Base-by-base conservation (phyloP, 768 basidiomycete genomes). In the Tulasnella sp. region DNA sequence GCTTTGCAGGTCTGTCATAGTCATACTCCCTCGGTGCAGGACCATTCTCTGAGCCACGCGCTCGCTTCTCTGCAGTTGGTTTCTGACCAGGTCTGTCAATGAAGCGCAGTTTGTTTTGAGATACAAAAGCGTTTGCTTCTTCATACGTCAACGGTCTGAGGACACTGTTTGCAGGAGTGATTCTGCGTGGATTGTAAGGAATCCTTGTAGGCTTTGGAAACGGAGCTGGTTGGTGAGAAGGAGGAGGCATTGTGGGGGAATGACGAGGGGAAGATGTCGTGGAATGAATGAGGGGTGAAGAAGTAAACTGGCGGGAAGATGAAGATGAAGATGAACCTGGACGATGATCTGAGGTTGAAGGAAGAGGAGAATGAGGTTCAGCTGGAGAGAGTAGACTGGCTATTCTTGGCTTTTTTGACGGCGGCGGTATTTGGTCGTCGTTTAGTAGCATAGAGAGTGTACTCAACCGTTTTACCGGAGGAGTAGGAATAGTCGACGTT, bases 141-240 rank as follows among this genome's bases (percentile, higher is more conserved):
- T 70, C 69, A 19, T 66, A 69, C 5, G 82, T 69, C 58, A 86
- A 71, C 2, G 84, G 84, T 3, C 74, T 61, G 57, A 83, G 73
- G 35, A 86, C 74, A 5, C 75, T 75, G 25, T 65, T 65, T 13
- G 83, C 69, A 12, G 79, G 74, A 0, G 84, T 74, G 58, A 75
- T 70, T 37, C 83, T 71, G 45, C 66, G 69, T 3, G 84, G 84
- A 50, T 72, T 78, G 63, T 87, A 87, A 4, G 81, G 78, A 22
- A 76, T 61, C 27, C 67, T 57, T 2, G 73, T 63, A 4, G 61
- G 59, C 33, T 25, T 42, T 22, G 54, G 44, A 48, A 52, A 31
- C 5, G 34, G 51, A 5, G 54, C 49, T 64, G 63, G 45, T 64
- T 62, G 43, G 59, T 41, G 50, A n/a, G 57, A 20, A 28, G 55